phyloP scores from a whole-genome alignment of 805 yeast species.

The Saccharomyces jurei region DNA sequence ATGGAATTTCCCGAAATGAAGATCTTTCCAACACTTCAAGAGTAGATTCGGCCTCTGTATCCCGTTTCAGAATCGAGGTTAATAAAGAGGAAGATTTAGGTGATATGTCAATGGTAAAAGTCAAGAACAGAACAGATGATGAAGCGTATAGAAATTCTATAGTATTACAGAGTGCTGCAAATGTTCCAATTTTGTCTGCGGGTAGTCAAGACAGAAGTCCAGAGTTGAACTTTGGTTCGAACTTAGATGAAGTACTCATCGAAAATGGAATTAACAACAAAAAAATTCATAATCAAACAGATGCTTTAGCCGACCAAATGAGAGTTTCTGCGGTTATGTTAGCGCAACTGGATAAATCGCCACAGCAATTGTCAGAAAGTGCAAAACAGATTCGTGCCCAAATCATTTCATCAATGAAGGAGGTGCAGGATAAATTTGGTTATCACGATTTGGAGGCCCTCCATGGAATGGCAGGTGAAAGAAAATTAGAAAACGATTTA shows the following conservation, averaged over 20 bases:
- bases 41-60: not conserved
- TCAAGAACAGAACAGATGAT: slow-evolving; percentile 41
- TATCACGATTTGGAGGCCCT: slow-evolving; percentile 41
- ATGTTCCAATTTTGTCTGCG: slow-evolving; percentile 34
- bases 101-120: slow-evolving; percentile 56
- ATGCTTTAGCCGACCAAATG: slow-evolving; percentile 81
- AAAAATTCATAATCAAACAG: slow-evolving; percentile 27
- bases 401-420: slow-evolving; percentile 67
- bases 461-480: slow-evolving; percentile 75
- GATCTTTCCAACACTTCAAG: not conserved
- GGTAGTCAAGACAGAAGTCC: slow-evolving; percentile 31
- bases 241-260: slow-evolving; percentile 24
- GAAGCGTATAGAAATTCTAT: slow-evolving; percentile 37
- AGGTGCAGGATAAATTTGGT: slow-evolving; percentile 61
- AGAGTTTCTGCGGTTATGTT: slow-evolving; percentile 94
- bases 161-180: slow-evolving; percentile 33
- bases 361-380: slow-evolving; percentile 38
- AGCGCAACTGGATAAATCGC: slow-evolving; percentile 70
- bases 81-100: slow-evolving; percentile 63
- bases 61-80: slow-evolving; percentile 1
- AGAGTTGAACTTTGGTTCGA: slow-evolving; percentile 32
- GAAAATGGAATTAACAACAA: slow-evolving; percentile 3
- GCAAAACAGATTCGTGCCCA: slow-evolving; percentile 62
- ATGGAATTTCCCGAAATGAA: not conserved
- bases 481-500: slow-evolving; percentile 86